Evolutionary conservation across 129 eudicot genomes (phyloP).

Genomic region (Erigeron canadensis): DNA sequence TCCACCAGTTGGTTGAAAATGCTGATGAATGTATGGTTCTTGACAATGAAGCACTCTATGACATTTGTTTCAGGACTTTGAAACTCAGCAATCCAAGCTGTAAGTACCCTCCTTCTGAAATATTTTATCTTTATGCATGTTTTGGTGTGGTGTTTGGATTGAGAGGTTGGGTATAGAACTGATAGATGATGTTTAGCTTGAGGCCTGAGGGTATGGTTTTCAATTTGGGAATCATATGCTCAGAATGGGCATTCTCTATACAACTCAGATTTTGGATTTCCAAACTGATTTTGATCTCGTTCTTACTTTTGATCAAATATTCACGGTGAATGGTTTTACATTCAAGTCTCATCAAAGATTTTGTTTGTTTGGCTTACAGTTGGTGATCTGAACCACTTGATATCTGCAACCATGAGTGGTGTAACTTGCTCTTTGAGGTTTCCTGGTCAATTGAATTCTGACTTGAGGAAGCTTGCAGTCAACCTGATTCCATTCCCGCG

Average conservation of each 20-base stretch:
- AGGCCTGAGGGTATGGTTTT: too few species aligned
- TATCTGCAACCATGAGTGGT: conserved; percentile 96
- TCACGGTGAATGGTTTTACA: not conserved
- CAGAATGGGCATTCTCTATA: too few species aligned
- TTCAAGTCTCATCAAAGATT: not conserved
- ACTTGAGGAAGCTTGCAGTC: conserved; percentile 83
- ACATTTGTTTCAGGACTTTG: conserved; percentile 86
- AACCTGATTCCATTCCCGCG: conserved; percentile 91
- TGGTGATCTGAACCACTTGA: conserved; percentile 91
- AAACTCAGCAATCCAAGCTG: conserved; percentile 96
- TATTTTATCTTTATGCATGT: not conserved
- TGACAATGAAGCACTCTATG: conserved; percentile 90
- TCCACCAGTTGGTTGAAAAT: conserved; percentile 88
- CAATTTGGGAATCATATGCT: too few species aligned
- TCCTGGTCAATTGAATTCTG: conserved; percentile 89
- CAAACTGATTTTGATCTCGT: too few species aligned
- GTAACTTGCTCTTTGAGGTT: conserved; percentile 89
- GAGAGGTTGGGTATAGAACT: too few species aligned
- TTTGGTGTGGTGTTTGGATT: too few species aligned
- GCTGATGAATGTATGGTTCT: conserved; percentile 98
- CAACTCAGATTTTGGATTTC: too few species aligned
- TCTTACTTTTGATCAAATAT: too few species aligned
- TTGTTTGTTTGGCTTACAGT: conserved; percentile 40
- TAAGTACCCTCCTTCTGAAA: conserved; percentile 36
- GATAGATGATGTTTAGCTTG: too few species aligned